These are phyloP conservation scores for Tricholoma furcatifolium DNA, from an alignment of 768 basidiomycete species.

Conservation along the genomic window DNA sequence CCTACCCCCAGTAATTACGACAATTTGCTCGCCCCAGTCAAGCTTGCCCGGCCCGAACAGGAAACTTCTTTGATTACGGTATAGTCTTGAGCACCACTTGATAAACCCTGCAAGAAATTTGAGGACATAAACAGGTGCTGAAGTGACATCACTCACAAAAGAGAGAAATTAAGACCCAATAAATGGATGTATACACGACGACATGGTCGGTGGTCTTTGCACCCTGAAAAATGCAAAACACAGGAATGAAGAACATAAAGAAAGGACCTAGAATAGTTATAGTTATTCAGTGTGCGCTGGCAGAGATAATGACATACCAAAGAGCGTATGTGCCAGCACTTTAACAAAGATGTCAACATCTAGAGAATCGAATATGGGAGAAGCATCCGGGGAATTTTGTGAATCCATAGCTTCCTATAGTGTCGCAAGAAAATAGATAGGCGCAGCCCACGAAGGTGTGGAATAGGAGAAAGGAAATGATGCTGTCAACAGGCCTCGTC, in stretches of 20 bases:
- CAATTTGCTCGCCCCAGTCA: slow-evolving; percentile 88
- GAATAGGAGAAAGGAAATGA: no score
- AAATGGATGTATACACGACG: slow-evolving; percentile 50
- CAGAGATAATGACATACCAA: slow-evolving; percentile 52
- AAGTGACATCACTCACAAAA: slow-evolving; percentile 59
- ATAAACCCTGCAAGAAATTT: slow-evolving; percentile 50
- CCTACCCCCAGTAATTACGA: slow-evolving; percentile 89
- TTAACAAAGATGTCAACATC: slow-evolving; percentile 80
- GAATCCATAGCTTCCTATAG: slow-evolving; percentile 14
- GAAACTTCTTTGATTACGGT: slow-evolving; percentile 71
- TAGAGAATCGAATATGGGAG: slow-evolving; percentile 64
- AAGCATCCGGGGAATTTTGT: slow-evolving; percentile 30
- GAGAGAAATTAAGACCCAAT: slow-evolving; percentile 54
- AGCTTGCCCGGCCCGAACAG: slow-evolving; percentile 59
- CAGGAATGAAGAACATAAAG: slow-evolving; percentile 77
- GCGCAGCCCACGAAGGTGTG: slow-evolving; percentile 24
- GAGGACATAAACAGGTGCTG: slow-evolving; percentile 1
- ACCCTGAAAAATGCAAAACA: slow-evolving; percentile 77
- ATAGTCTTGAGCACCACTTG: slow-evolving; percentile 69
- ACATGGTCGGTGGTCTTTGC: slow-evolving; percentile 47
- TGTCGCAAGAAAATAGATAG: neutral
- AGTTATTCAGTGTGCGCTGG: neutral
- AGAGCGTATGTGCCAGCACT: slow-evolving; percentile 73
- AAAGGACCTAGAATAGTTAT: slow-evolving; percentile 63
- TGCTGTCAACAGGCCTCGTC: neutral